These are phyloP conservation scores for Neofusicoccum cordaticola DNA, from an alignment of 2,329 filamentous ascomycete species.

Conservation along the genomic window DNA sequence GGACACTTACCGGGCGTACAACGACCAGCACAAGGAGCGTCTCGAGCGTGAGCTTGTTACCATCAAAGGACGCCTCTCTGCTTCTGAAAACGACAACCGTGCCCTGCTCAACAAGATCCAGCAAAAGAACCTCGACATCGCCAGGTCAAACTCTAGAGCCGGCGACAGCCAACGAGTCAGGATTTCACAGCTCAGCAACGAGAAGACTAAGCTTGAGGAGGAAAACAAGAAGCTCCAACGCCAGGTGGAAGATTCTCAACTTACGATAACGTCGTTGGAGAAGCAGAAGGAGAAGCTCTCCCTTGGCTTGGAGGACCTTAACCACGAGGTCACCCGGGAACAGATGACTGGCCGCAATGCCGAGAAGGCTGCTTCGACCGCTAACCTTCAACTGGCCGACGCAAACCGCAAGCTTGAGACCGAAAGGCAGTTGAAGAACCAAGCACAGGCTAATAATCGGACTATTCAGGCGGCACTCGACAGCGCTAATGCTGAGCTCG, in stretches of 20 bases:
- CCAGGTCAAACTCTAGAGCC: constrained; percentile 80
- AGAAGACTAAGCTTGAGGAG: constrained; percentile 80
- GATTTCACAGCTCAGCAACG: constrained; percentile 69
- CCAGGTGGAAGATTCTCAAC: constrained; percentile 80
- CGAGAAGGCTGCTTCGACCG: constrained; percentile 79
- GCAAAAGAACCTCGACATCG: constrained; percentile 95
- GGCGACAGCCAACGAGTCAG: constrained; percentile 80
- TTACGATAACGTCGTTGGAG: constrained; percentile 78
- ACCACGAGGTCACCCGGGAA: constrained; percentile 85
- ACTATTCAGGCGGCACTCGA: constrained; percentile 78
- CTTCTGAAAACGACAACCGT: constrained; percentile 94
- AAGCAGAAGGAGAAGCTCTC: constrained; percentile 94
- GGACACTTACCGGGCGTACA: constrained; percentile 81
- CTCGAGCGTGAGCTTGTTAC: constrained; percentile 88
- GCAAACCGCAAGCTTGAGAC: constrained; percentile 86
- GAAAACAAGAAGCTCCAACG: constrained; percentile 76
- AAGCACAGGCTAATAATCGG: constrained; percentile 81
- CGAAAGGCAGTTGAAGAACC: constrained; percentile 77
- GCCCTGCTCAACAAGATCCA: constrained; percentile 95
- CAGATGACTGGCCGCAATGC: constrained; percentile 86
- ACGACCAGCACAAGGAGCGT: constrained; percentile 91
- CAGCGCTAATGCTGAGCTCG: constrained; percentile 74
- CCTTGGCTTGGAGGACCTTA: constrained; percentile 84
- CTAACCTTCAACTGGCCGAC: constrained; percentile 81
- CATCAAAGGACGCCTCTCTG: constrained; percentile 81